Evolutionary conservation across 2,329 filamentous ascomycete species (phyloP), one percentile per base, ranked within the genome.

Genomic region (Rhinocladiella mackenziei): DNA sequence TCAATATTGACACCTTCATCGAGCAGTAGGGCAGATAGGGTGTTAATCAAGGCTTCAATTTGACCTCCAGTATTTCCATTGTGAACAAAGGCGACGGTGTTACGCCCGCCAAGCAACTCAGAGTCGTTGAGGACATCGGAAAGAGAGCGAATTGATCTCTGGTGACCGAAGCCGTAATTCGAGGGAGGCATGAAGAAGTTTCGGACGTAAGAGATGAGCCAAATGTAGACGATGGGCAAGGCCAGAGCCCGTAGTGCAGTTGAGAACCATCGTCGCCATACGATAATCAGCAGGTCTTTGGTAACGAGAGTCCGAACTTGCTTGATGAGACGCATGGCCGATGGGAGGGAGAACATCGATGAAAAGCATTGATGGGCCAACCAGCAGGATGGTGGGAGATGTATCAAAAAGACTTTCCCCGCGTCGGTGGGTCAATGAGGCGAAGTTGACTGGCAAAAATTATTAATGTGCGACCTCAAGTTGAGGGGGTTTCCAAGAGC

Each of bases 111-210:
- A 11, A 67, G 66, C 2, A 81, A 78, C 18, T n/a, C n/a, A n/a
- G n/a, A n/a, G n/a, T 68, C 66, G 14, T 65, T 60, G 22, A 94
- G 72, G 1, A 81, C 86, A 50, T 84, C 69, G 23, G 71, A 59
- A 14, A 94, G 73, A 8, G 77, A 75, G 46, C 81, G 77, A 50
- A 95, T 66, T 0, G 80, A 72, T 4, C 66, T 69, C 0, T 79
- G 64, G 0, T 72, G 61, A 31, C 82, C 84, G 53, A 95, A 80
- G 32, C 89, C 89, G 58, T 76, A 94, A 2, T 75, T 68, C 1
- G 84, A 83, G 1, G 86, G 83, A 1, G 87, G 83, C 3, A 89
- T 77, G 58, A 94, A 91, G 51, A 95, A 78, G 62, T 89, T 89
- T 56, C 86, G 83, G 11, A 87, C 83, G 62, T 84, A 91, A 40